These are phyloP conservation scores for Mortierella claussenii DNA, from an alignment of 192 early-diverging fungal species.

Conservation along the genomic window DNA sequence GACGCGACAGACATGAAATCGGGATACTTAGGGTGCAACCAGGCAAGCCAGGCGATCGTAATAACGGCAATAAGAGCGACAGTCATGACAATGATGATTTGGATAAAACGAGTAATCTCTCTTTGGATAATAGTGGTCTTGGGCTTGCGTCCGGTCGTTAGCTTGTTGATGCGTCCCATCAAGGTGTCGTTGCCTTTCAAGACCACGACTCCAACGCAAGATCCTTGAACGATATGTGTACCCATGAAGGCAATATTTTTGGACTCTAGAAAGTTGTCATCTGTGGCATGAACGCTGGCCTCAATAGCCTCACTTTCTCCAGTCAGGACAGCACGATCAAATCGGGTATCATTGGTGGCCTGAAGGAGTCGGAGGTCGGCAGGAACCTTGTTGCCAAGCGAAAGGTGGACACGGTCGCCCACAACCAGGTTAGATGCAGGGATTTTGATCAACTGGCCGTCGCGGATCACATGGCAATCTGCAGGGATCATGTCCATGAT, in stretches of 20 bases:
- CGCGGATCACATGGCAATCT: slow-evolving; percentile 73
- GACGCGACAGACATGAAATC: slow-evolving; percentile 61
- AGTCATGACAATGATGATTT: slow-evolving; percentile 69
- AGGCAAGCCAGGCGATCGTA: slow-evolving; percentile 63
- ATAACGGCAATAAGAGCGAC: slow-evolving; percentile 61
- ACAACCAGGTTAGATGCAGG: slow-evolving; percentile 69
- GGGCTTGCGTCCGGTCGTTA: slow-evolving; percentile 55
- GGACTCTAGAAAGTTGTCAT: slow-evolving; percentile 80
- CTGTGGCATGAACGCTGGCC: slow-evolving; percentile 70
- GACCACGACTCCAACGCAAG: slow-evolving; percentile 78
- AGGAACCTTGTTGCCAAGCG: slow-evolving; percentile 77
- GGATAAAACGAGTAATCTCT: slow-evolving; percentile 74
- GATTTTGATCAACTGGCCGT: slow-evolving; percentile 63
- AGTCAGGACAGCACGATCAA: slow-evolving; percentile 85
- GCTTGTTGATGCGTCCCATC: slow-evolving; percentile 75
- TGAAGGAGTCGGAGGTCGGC: slow-evolving; percentile 80
- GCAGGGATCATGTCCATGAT: slow-evolving; percentile 78
- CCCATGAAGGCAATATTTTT: slow-evolving; percentile 86
- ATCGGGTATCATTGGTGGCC: slow-evolving; percentile 71
- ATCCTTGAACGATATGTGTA: slow-evolving; percentile 75
- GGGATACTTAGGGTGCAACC: slow-evolving; percentile 66
- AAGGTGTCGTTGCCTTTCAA: slow-evolving; percentile 80
- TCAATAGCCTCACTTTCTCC: slow-evolving; percentile 78
- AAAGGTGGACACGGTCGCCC: slow-evolving; percentile 80
- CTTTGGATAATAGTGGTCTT: slow-evolving; percentile 65